Evolutionary conservation across 2,329 filamentous ascomycete genomes (phyloP).

Genomic region (Akanthomyces lecanii): DNA sequence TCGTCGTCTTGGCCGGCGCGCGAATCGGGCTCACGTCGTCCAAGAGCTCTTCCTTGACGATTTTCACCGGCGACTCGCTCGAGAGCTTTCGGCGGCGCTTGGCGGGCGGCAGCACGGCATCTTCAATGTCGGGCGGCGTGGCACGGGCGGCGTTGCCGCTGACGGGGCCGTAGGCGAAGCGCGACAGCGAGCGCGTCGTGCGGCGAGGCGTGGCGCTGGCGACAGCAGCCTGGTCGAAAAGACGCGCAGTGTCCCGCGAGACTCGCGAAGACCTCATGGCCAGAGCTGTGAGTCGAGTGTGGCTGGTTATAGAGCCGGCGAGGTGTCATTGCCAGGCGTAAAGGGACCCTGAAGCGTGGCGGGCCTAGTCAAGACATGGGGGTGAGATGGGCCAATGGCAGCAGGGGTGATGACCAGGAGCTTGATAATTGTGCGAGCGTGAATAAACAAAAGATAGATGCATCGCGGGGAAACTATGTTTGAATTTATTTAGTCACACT

Average conservation of each 20-base stretch:
- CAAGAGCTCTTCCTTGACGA: conserved; percentile 19
- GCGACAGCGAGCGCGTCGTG: conserved; percentile 46
- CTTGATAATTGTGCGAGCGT: too few relatives aligned
- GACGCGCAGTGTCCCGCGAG: conserved; percentile 54
- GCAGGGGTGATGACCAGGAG: too few relatives aligned
- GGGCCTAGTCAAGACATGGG: too few relatives aligned
- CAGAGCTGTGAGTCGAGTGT: neutral
- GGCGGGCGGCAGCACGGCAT: conserved; percentile 37
- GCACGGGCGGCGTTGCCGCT: conserved; percentile 24
- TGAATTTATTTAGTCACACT: too few relatives aligned
- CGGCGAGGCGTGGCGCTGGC: conserved; percentile 36
- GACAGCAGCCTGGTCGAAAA: conserved; percentile 39
- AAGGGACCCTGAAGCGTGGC: too few relatives aligned
- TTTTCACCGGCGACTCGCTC: conserved; percentile 19
- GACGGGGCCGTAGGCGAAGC: conserved; percentile 39
- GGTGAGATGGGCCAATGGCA: too few relatives aligned
- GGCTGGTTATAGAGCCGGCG: neutral
- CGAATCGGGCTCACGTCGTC: neutral
- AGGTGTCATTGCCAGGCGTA: too few relatives aligned
- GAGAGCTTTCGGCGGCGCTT: conserved; percentile 30
- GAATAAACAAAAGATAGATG: too few relatives aligned
- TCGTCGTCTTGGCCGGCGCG: conserved; percentile 36
- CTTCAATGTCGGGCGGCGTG: conserved; percentile 52
- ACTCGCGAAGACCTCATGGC: conserved; percentile 56
- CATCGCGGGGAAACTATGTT: too few relatives aligned